These are phyloP conservation scores for Rusavskia elegans DNA, from an alignment of 495 filamentous ascomycete species.

Conservation along the genomic window DNA sequence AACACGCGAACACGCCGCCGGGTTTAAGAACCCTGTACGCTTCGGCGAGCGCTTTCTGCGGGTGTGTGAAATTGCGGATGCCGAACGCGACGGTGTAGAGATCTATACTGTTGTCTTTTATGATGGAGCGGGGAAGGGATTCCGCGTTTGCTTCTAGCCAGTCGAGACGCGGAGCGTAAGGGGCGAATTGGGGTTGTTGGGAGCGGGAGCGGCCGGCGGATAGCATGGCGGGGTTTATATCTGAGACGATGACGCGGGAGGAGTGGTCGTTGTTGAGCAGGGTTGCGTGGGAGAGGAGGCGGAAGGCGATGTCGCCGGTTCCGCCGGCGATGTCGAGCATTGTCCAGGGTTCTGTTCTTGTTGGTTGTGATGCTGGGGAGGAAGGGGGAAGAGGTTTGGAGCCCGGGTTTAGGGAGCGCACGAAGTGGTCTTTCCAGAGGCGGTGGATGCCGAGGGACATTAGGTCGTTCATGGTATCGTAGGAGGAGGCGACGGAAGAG, in stretches of 20 bases:
- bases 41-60: slow-evolving; percentile 60
- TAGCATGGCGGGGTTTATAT: slow-evolving; percentile 94
- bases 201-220: slow-evolving; percentile 70
- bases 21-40: slow-evolving; percentile 82
- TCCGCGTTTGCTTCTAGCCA: slow-evolving; percentile 93
- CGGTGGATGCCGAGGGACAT: slow-evolving; percentile 97
- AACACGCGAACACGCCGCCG: slow-evolving; percentile 88
- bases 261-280: slow-evolving; percentile 62
- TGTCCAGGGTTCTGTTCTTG: slow-evolving; percentile 36
- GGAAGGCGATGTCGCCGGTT: slow-evolving; percentile 96
- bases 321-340: slow-evolving; percentile 97
- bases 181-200: slow-evolving; percentile 38
- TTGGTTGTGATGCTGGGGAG: slow-evolving; percentile 12
- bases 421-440: slow-evolving; percentile 97
- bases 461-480: slow-evolving; percentile 96
- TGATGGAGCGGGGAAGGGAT: slow-evolving; percentile 43
- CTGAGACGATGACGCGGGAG: slow-evolving; percentile 73
- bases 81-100: slow-evolving; percentile 97
- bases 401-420: slow-evolving; percentile 80
- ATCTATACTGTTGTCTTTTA: slow-evolving; percentile 54
- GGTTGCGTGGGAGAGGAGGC: slow-evolving; percentile 80
- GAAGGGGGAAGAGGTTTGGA: slow-evolving; percentile 36
- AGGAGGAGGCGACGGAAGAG: slow-evolving; percentile 81
- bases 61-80: slow-evolving; percentile 90
- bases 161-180: slow-evolving; percentile 35